Base-by-base conservation (phyloP, 306 rosid genomes). In the Castanospermum australe region DNA sequence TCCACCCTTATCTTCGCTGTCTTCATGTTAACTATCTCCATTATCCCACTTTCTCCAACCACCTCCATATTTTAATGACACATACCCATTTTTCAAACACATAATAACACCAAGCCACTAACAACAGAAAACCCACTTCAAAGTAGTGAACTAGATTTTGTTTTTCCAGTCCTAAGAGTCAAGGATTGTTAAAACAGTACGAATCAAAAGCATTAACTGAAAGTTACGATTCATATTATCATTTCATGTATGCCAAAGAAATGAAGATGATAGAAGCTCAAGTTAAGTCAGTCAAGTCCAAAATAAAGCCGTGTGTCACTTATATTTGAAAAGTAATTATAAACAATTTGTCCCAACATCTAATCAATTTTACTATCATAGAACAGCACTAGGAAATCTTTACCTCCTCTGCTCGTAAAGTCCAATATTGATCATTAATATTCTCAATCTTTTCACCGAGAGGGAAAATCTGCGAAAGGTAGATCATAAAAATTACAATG, bases 341-440 rank as follows among this genome's bases (percentile, higher is more conserved):
- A 20, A 39, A 24, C 67, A 39, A 24, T 11, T 5, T 39, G 13
- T 21, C 65, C 25, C 4, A 38, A 20, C n/a, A 22, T 28, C 18
- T 21, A 71, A 20, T 8, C 8, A 62, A 20, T 21, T 30, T 13
- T 13, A 44, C 28, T 28, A 39, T 45, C 21, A 61, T 45, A 64
- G 17, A 36, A 41, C 25, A 20, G 42, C 1, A 10, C 42, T 32
- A 38, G 45, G 22, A 59, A 47, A 48, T 51, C 44, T 72, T 84
- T 85, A 78, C 97, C 92, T 92, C 95, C 83, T 92, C 97, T 22
- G 94, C 97, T 22, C 93, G 87, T 55, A 92, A 77, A 21, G 95
- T 92, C 92, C 91, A 90, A 87, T 92, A 92, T 38, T 92, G 95
- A 55, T 92, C 95, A 86, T 90, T 92, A 71, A 92, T 90, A 79